phyloP scores from a whole-genome alignment of 805 yeast genomes.

The Pichia phayaonensis region DNA sequence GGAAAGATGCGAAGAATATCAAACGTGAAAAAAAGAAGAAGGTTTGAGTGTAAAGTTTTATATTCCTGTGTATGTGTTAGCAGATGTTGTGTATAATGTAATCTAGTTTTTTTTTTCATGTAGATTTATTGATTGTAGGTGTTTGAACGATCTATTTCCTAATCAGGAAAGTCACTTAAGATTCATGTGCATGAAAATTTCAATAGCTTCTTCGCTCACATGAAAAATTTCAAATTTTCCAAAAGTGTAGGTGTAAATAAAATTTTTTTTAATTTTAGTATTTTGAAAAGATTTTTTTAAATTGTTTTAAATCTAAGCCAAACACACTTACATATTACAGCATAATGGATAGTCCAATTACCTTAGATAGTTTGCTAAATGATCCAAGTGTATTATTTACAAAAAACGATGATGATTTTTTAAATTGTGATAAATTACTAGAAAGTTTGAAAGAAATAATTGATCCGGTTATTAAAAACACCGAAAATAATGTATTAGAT shows the following conservation, averaged over 20 bases:
- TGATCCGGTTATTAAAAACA: conserved; percentile 22
- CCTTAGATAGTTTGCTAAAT: conserved; percentile 2
- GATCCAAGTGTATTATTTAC: conserved; percentile 10
- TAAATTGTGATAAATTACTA: conserved; percentile 8
- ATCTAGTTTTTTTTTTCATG: not conserved
- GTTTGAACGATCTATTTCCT: not conserved
- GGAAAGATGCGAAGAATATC: conserved; percentile 17
- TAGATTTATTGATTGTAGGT: not conserved
- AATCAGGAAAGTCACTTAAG: not conserved
- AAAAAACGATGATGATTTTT: not conserved
- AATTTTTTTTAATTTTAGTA: not conserved
- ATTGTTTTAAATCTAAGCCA: not conserved
- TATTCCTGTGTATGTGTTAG: not conserved
- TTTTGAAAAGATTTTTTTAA: not conserved
- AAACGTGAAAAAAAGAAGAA: conserved; percentile 7
- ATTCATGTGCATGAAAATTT: not conserved
- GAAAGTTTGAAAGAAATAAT: conserved; percentile 10
- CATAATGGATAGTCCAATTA: not conserved
- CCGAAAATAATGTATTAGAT: conserved; percentile 59
- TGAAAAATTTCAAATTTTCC: not conserved
- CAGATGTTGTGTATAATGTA: not conserved
- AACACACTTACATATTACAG: not conserved
- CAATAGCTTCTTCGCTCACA: not conserved
- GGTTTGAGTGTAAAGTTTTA: not conserved
- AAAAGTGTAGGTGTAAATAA: not conserved